Base-by-base conservation (phyloP, 768 basidiomycete genomes). In the Guyanaporus albipodus region DNA sequence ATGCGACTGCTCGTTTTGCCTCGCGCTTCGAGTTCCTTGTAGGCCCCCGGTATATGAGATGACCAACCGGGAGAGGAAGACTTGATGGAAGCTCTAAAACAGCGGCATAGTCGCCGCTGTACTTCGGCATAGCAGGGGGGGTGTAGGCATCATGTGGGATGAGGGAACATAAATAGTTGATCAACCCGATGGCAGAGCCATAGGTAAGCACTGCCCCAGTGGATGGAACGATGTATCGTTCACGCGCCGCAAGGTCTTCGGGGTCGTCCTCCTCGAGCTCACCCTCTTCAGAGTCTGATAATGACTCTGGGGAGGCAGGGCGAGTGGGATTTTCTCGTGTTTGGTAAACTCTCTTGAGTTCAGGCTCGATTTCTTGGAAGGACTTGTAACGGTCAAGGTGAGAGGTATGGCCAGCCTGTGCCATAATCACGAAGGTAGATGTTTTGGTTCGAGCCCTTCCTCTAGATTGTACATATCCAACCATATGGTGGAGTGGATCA, bases 381-480 rank as follows among this genome's bases (percentile, higher is more conserved):
- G 70, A 61, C 31, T 72, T 63, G 60, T 91, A 91, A 44, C 76
- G 76, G 18, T 71, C 70, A 2, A 83, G 64, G 45, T 84, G 78
- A 2, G 70, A 67, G 2, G 68, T 61, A 38, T 84, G 74, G 40
- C 78, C 77, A 49, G 84, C 69, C 50, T 82, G 79, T 15, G 90
- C 73, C 88, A 95, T 86, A 24, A 93, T 75, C 35, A 93, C 71
- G 55, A 88, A 94, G 2, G 80, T 83, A 1, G 91, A 91, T 0
- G 77, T 71, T 46, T 79, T 78, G 49, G 82, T 85, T 37, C 92
- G 74, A 0, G 92, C 91, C 11, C 92, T 77, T 31, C 92, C 92
- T 22, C 92, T 82, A 17, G 88, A 91, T 63, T 95, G 92, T 33
- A 94, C 79, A 55, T 94, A 94, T 39, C 85, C 86, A 17, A 86